phyloP scores from a whole-genome alignment of 768 basidiomycete species.

The Pluteus cervinus region DNA sequence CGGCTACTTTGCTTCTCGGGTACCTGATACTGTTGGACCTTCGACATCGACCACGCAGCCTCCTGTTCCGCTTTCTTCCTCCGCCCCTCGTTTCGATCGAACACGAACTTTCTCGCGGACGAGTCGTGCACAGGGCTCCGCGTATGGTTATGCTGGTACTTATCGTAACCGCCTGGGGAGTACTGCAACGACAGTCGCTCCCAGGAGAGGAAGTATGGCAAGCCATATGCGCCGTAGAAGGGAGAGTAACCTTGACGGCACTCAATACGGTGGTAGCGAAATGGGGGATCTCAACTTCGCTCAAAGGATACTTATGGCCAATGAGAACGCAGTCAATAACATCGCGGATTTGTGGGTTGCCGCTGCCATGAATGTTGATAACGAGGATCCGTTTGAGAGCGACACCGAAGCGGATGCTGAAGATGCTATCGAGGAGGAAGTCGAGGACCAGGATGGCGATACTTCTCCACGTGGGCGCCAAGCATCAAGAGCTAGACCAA shows the following conservation, averaged over 20 bases:
- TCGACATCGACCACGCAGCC: constrained; percentile 27
- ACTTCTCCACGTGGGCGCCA: constrained; percentile 15
- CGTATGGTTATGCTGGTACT: constrained; percentile 66
- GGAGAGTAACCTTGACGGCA: constrained; percentile 41
- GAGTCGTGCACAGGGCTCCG: constrained; percentile 66
- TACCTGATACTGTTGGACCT: constrained; percentile 31
- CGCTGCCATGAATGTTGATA: constrained; percentile 92
- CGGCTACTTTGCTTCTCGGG: constrained; percentile 50
- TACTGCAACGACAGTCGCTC: constrained; percentile 27
- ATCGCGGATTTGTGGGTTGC: constrained; percentile 98
- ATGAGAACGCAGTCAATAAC: constrained; percentile 90
- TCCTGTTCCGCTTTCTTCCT: constrained; percentile 39
- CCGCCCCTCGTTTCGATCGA: constrained; percentile 35
- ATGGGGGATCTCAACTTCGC: constrained; percentile 73
- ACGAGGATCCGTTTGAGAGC: constrained; percentile 72
- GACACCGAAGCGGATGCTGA: constrained; percentile 40
- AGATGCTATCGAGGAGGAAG: constrained; percentile 22
- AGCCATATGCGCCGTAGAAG: constrained; percentile 46
- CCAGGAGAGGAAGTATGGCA: constrained; percentile 49
- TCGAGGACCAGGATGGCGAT: constrained; percentile 11
- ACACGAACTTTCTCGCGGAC: constrained; percentile 47
- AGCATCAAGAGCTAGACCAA: constrained; percentile 4
- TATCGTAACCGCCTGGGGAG: constrained; percentile 53
- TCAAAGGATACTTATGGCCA: constrained; percentile 83
- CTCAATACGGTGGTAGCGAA: constrained; percentile 31